Percentiles rank a stretch among this genome's conserved stretches.
phyloP scores from a whole-genome alignment of 2,329 filamentous ascomycete genomes.

The Venturiaceae sp. region DNA sequence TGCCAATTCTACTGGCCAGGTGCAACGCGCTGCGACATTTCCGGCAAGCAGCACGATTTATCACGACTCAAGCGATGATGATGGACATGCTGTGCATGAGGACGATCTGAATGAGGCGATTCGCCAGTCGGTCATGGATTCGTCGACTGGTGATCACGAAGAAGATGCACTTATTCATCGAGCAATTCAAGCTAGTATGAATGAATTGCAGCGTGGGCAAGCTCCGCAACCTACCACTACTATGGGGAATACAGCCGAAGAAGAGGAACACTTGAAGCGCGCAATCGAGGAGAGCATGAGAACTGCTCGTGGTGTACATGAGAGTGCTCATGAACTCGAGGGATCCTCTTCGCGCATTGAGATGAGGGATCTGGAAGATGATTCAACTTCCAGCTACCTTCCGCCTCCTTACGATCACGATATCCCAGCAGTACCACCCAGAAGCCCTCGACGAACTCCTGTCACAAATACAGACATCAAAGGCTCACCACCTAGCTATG shows the following conservation, averaged over 20 bases:
- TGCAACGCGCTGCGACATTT: neutral
- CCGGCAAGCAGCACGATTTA: neutral
- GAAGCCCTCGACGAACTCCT: neutral
- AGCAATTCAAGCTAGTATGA: constrained; percentile 63
- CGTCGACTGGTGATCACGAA: constrained; percentile 44
- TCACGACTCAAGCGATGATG: neutral
- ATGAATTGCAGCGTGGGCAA: constrained; percentile 37
- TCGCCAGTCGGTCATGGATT: constrained; percentile 36
- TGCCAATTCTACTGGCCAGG: neutral
- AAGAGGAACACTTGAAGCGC: constrained; percentile 36
- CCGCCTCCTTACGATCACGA: neutral
- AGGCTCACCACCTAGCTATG: neutral
- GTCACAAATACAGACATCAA: constrained; percentile 4
- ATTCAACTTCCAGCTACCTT: constrained; percentile 1
- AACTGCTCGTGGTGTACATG: constrained; percentile 8
- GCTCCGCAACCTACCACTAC: constrained; percentile 13
- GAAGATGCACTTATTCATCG: constrained; percentile 65
- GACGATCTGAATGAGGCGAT: constrained; percentile 66
- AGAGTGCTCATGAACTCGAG: constrained; percentile 10
- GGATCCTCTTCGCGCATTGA: constrained; percentile 3
- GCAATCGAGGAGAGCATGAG: constrained; percentile 37
- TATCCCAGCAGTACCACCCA: neutral
- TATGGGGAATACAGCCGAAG: constrained; percentile 21
- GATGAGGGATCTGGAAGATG: constrained; percentile 9
- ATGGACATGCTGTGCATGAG: neutral